Evolutionary conservation across 176 grass and related monocot genomes (phyloP).

Genomic region (Alloteropsis semialata): DNA sequence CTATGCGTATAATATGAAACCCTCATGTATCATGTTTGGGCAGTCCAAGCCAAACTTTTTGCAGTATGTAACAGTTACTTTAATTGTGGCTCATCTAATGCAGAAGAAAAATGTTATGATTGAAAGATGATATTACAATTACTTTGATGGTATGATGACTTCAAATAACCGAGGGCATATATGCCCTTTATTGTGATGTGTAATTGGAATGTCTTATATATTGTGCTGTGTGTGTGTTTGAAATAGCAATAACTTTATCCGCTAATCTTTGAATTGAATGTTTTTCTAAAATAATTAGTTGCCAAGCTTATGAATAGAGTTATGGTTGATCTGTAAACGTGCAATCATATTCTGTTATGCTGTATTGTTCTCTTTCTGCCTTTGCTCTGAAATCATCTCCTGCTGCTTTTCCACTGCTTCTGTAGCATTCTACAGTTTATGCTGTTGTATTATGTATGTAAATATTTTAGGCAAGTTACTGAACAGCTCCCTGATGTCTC

Average conservation of each 20-base stretch:
- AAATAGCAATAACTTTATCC: neutral
- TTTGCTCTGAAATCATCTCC: neutral
- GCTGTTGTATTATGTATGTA: neutral
- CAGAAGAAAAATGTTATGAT: neutral
- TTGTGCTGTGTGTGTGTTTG: neutral
- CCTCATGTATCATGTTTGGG: neutral
- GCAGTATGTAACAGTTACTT: neutral
- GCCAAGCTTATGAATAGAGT: neutral
- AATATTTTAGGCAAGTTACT: neutral
- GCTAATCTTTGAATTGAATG: neutral
- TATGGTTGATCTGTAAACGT: neutral
- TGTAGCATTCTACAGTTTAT: neutral
- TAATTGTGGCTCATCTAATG: neutral
- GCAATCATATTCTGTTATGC: neutral
- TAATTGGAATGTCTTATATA: neutral
- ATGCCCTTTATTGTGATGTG: neutral
- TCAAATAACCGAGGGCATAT: neutral
- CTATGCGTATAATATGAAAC: neutral
- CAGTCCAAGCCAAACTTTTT: neutral
- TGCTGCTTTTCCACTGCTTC: neutral
- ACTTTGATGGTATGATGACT: neutral
- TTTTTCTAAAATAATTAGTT: neutral
- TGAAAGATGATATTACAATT: neutral
- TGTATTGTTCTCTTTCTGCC: neutral
- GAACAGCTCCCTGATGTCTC: neutral